These are phyloP conservation scores for Thermochaetoides dissita DNA, from an alignment of 2,329 filamentous ascomycete species.

Conservation along the genomic window DNA sequence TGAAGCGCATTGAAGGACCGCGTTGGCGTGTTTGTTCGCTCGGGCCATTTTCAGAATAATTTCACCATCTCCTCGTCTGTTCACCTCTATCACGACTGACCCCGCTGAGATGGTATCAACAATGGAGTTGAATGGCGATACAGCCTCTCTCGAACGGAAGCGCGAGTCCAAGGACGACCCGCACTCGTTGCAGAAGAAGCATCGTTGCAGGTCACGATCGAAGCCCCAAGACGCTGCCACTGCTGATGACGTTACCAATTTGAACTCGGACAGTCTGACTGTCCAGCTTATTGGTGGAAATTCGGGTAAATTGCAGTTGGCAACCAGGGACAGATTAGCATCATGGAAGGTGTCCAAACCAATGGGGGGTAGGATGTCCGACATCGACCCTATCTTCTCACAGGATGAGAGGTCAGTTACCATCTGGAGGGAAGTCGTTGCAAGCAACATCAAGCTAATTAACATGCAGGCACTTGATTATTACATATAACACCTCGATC, in stretches of 20 bases:
- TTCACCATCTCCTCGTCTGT: background rate
- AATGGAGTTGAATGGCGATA: slow-evolving; percentile 16
- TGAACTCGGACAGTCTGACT: background rate
- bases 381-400: slow-evolving; percentile 50
- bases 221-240: slow-evolving; percentile 7
- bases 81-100: background rate
- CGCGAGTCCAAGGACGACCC: slow-evolving; percentile 19
- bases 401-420: slow-evolving; percentile 43
- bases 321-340: slow-evolving; percentile 5
- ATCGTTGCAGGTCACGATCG: slow-evolving; percentile 13
- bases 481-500: slow-evolving; percentile 60
- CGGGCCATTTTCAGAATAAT: background rate
- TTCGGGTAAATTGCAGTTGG: slow-evolving; percentile 3
- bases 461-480: slow-evolving; percentile 49
- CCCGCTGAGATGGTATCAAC: no score
- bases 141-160: slow-evolving; percentile 19
- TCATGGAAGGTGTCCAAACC: slow-evolving; percentile 49
- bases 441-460: no score
- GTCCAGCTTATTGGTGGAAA: slow-evolving; percentile 9
- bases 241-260: slow-evolving; percentile 3
- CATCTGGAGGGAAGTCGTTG: no score
- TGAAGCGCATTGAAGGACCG: slow-evolving; percentile 6
- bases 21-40: slow-evolving; percentile 2
- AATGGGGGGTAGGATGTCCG: slow-evolving; percentile 50
- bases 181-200: slow-evolving; percentile 14